These are phyloP conservation scores for Aureobasidium sp. DNA, from an alignment of 2,329 filamentous ascomycete species.

Conservation along the genomic window DNA sequence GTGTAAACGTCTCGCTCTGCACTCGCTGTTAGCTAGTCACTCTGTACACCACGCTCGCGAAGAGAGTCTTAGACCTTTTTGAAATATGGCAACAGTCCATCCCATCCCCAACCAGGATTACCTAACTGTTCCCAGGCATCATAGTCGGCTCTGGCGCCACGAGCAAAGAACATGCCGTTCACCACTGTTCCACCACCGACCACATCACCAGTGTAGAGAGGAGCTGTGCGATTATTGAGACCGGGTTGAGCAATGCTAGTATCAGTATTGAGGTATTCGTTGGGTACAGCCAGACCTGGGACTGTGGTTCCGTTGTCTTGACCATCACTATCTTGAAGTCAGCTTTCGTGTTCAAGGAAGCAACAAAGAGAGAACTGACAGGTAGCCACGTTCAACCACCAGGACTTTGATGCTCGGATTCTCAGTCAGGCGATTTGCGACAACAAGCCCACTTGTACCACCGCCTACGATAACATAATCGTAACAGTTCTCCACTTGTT, in stretches of 20 bases:
- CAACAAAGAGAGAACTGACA: background rate
- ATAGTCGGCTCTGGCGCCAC: constrained; percentile 7
- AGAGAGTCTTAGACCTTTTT: constrained; percentile 14
- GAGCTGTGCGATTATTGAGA: background rate
- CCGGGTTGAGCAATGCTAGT: background rate
- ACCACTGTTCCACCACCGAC: constrained; percentile 8
- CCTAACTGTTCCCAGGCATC: constrained; percentile 6
- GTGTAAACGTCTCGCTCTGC: constrained; percentile 19
- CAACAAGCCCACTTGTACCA: constrained; percentile 29
- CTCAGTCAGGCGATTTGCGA: constrained; percentile 26
- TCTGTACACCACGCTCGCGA: constrained; percentile 2
- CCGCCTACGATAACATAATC: constrained; percentile 33
- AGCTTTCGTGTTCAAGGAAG: background rate
- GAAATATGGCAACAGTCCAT: constrained; percentile 15
- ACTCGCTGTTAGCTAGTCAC: constrained; percentile 10
- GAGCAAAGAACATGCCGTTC: constrained; percentile 11
- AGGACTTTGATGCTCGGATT: constrained; percentile 5
- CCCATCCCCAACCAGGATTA: constrained; percentile 7
- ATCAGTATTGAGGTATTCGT: constrained; percentile 8
- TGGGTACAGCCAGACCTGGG: constrained; percentile 2
- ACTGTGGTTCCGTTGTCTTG: constrained; percentile 13
- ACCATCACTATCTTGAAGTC: background rate
- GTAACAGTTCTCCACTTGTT: constrained; percentile 17
- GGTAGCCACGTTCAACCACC: constrained; percentile 12
- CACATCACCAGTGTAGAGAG: background rate